Evolutionary conservation across 176 grass and related monocot genomes (phyloP).

Genomic region (Secale cereale): DNA sequence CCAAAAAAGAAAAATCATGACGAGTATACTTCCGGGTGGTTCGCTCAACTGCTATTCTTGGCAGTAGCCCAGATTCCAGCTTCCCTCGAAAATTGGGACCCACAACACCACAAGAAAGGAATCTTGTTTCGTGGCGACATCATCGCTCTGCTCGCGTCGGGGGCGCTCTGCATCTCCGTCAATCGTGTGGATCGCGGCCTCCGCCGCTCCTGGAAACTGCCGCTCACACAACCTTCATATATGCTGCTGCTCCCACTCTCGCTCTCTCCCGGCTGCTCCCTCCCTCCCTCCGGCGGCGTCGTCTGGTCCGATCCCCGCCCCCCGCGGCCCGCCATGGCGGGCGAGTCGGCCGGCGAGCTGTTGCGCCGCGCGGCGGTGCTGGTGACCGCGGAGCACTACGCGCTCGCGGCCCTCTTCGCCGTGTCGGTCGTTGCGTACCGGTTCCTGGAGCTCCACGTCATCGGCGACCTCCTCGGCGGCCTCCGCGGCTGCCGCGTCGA

Average conservation of each 20-base stretch:
- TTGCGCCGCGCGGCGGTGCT: constrained; percentile 49
- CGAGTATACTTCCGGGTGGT: no score
- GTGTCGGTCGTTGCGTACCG: constrained; percentile 45
- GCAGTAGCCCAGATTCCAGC: no score
- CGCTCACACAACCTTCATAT: constrained; percentile 3
- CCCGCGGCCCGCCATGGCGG: constrained; percentile 9
- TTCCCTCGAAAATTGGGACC: no score
- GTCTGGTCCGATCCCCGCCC: background rate
- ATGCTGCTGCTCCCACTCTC: no score
- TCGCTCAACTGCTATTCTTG: no score
- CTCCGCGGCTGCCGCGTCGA: constrained; percentile 57
- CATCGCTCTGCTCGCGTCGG: background rate
- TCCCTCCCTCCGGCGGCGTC: background rate
- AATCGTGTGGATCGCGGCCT: background rate
- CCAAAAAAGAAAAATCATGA: no score
- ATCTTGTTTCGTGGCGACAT: no score
- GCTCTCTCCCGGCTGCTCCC: no score
- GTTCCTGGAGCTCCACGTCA: constrained; percentile 82
- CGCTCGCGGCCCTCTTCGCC: constrained; percentile 32
- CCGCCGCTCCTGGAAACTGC: constrained; percentile 15
- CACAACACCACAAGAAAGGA: no score
- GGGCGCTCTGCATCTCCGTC: background rate
- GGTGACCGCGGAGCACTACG: constrained; percentile 49
- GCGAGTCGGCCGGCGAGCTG: constrained; percentile 38
- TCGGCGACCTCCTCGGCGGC: constrained; percentile 60